phyloP scores from a whole-genome alignment of 2,329 filamentous ascomycete genomes.

The Xylaria sp. region DNA sequence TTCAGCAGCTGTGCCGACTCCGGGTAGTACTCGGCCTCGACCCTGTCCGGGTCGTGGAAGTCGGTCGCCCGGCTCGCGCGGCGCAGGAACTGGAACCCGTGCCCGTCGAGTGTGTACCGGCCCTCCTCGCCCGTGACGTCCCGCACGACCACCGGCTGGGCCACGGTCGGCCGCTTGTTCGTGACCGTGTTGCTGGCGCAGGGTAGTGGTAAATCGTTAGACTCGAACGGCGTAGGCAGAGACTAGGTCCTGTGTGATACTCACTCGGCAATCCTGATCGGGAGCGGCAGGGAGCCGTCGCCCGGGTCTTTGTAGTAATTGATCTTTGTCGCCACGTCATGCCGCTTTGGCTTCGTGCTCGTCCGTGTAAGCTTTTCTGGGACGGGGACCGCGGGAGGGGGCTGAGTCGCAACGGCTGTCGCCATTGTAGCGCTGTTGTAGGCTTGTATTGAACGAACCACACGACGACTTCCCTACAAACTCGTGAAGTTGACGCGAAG shows the following conservation, averaged over 20 bases:
- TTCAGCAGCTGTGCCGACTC: slow-evolving; percentile 71
- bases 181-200: slow-evolving; percentile 33
- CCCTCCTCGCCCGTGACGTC: slow-evolving; percentile 46
- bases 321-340: slow-evolving; percentile 30
- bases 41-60: slow-evolving; percentile 57
- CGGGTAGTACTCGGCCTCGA: slow-evolving; percentile 69
- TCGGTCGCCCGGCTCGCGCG: slow-evolving; percentile 37
- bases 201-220: background rate
- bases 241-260: too few species aligned
- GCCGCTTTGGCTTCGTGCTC: background rate
- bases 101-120: slow-evolving; percentile 44
- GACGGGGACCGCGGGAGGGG: slow-evolving; percentile 1
- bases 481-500: too few species aligned
- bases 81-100: slow-evolving; percentile 45
- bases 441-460: too few species aligned
- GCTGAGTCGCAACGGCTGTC: slow-evolving; percentile 9
- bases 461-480: too few species aligned
- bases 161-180: slow-evolving; percentile 45
- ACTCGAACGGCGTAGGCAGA: background rate
- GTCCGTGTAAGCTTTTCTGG: background rate
- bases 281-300: slow-evolving; percentile 33
- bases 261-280: slow-evolving; percentile 34
- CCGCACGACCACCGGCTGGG: slow-evolving; percentile 48
- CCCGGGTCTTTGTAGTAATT: slow-evolving; percentile 37
- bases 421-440: slow-evolving; percentile 9